phyloP scores from a whole-genome alignment of 352 stramenopile species.

The Blastocystis sp. region DNA sequence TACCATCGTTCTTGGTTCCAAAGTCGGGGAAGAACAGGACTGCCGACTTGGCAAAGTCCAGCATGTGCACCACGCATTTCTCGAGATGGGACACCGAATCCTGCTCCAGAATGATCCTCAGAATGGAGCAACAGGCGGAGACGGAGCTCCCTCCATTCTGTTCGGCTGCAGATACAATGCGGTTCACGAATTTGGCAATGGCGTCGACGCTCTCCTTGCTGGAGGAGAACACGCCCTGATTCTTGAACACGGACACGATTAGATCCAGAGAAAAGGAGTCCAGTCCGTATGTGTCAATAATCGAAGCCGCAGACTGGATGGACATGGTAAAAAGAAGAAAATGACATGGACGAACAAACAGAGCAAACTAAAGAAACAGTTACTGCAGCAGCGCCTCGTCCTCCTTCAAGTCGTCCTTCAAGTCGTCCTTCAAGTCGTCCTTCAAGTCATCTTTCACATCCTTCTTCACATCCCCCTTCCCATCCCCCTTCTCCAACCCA shows the following conservation, averaged over 20 bases:
- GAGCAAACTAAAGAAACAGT: not conserved
- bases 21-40: constrained; percentile 35
- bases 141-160: constrained; percentile 20
- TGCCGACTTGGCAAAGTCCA: constrained; percentile 57
- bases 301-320: not conserved
- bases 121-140: not conserved
- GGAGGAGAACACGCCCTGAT: not conserved
- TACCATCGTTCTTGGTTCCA: constrained; percentile 37
- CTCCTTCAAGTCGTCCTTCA: constrained; percentile 5
- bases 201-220: constrained; percentile 4
- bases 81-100: constrained; percentile 8
- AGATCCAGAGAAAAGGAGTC: constrained; percentile 47
- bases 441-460: too few relatives aligned
- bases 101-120: not conserved
- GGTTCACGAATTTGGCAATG: constrained; percentile 57
- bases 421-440: not conserved
- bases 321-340: not conserved
- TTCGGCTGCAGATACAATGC: constrained; percentile 44
- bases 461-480: too few relatives aligned
- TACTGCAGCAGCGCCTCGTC: not conserved
- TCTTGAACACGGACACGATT: constrained; percentile 4
- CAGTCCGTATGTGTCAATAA: constrained; percentile 49
- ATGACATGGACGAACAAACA: not conserved
- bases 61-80: not conserved
- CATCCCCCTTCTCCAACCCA: not conserved